Evolutionary conservation across 129 eudicot genomes (phyloP).

Genomic region (Helichrysum umbraculigerum): DNA sequence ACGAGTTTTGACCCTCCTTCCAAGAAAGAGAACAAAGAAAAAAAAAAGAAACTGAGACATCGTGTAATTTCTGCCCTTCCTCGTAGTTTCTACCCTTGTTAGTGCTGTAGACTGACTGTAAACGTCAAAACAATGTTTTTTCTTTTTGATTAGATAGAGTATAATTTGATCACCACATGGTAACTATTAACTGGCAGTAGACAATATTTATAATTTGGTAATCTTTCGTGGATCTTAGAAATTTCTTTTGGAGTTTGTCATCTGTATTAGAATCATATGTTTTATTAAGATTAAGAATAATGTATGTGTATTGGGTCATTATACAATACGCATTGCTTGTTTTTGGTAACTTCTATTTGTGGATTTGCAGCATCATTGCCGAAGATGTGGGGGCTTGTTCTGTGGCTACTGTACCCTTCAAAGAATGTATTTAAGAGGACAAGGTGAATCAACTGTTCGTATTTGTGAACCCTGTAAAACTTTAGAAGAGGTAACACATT

Average conservation of each 20-base stretch:
- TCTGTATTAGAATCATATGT: background rate
- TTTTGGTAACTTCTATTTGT: background rate
- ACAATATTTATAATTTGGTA: background rate
- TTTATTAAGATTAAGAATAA: background rate
- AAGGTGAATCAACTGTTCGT: constrained; percentile 95
- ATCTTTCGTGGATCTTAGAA: background rate
- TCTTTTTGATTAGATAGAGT: background rate
- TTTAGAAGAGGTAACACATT: constrained; percentile 89
- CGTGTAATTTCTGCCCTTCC: background rate
- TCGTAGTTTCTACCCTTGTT: background rate
- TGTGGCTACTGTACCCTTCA: constrained; percentile 78
- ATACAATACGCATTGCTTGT: background rate
- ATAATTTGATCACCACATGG: background rate
- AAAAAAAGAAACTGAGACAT: no score
- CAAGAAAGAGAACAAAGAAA: no score
- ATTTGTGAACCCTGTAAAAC: constrained; percentile 93
- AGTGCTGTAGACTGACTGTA: constrained; percentile 8
- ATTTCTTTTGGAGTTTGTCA: constrained; percentile 3
- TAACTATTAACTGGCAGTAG: background rate
- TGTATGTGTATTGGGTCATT: background rate
- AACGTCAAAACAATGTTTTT: background rate
- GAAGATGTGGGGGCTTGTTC: constrained; percentile 87
- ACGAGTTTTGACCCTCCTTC: no score
- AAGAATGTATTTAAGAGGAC: constrained; percentile 88
- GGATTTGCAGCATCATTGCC: constrained; percentile 86